Evolutionary conservation across 2,329 filamentous ascomycete genomes (phyloP), one percentile per base, ranked within the genome.

Genomic region (Chrysosphaeria jannelii): DNA sequence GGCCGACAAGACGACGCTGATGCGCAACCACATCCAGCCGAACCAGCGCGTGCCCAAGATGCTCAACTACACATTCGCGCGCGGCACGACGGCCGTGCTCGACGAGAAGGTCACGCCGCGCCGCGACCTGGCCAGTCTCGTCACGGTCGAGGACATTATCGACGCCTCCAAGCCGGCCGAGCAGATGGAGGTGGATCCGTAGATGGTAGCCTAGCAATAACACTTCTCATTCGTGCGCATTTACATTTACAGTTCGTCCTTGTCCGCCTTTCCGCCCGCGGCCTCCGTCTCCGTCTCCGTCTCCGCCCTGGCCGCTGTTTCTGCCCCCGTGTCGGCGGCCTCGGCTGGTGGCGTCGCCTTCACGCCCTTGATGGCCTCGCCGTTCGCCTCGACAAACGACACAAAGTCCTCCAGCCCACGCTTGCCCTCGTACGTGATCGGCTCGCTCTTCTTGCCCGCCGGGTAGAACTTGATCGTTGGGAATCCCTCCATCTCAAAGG

Each of bases 391-490:
- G 46, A 97, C 61, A 53, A 97, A 97, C 38, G 68, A 59, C 39
- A 74, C 68, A 29, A 97, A 62, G 44, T 93, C 85, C 53, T 90
- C 75, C 27, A 91, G 52, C 26, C 76, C 85, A 39, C 85, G 76
- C 33, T 68, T 61, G 37, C 85, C 85, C 33, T 56, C 59, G 62
- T 91, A 97, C 36, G 76, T 75, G 31, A 91, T 47, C 28, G 85
- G 74, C 35, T 64, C 53, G 40, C 59, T 57, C 66, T 97, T 97
- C 48, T 59, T 57, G 39, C 78, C 79, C 37, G 85, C 85, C 33
- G 75, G 63, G 70, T 65, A 97, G 35, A 97, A 63, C 63, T 93
- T 93, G 62, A 97, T 91, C 45, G 85, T 97, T 27, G 85, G 85
- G 70, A 97, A 97, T 33, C 85, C 85, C 47, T 75, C 63, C 41